A percentile compares a stretch with the other conserved stretches of the same genome.
These are phyloP conservation scores for Hypoxylon subgilvum DNA, from an alignment of 495 filamentous ascomycete species.

Conservation along the genomic window DNA sequence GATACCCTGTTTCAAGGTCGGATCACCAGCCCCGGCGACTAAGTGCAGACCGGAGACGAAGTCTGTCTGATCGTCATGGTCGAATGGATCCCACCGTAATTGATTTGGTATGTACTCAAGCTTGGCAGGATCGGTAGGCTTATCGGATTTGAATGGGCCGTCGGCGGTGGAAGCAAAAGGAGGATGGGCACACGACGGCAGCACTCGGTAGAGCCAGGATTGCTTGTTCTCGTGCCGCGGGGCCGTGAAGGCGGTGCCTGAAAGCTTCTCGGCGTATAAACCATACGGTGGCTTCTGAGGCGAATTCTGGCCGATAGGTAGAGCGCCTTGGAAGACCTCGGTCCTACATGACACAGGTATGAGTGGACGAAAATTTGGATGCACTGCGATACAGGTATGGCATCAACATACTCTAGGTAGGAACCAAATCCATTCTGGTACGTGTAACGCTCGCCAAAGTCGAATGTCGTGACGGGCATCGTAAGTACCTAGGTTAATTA, in stretches of 20 bases:
- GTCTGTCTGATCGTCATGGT: constrained; percentile 69
- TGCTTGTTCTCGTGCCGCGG: constrained; percentile 88
- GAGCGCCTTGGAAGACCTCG: constrained; percentile 54
- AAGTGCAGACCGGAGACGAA: constrained; percentile 80
- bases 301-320: constrained; percentile 74
- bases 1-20: constrained; percentile 77
- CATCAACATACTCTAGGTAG: constrained; percentile 61
- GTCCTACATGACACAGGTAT: constrained; percentile 41
- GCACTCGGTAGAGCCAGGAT: constrained; percentile 91
- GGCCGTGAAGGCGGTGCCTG: constrained; percentile 91
- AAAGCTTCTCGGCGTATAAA: constrained; percentile 91
- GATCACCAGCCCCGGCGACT: constrained; percentile 82
- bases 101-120: constrained; percentile 84
- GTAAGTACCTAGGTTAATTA: constrained; percentile 19
- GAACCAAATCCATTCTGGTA: constrained; percentile 73
- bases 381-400: background rate
- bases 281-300: constrained; percentile 86
- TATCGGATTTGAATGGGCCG: constrained; percentile 27
- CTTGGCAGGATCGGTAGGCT: constrained; percentile 36
- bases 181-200: constrained; percentile 81
- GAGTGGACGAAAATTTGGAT: background rate
- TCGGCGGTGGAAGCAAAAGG: constrained; percentile 64
- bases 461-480: constrained; percentile 66
- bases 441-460: constrained; percentile 63
- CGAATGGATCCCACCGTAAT: constrained; percentile 90